Percentiles rank a stretch among this genome's conserved stretches.
Evolutionary conservation across 2,329 filamentous ascomycete genomes (phyloP).

Genomic region (Shiraia bambusicola): DNA sequence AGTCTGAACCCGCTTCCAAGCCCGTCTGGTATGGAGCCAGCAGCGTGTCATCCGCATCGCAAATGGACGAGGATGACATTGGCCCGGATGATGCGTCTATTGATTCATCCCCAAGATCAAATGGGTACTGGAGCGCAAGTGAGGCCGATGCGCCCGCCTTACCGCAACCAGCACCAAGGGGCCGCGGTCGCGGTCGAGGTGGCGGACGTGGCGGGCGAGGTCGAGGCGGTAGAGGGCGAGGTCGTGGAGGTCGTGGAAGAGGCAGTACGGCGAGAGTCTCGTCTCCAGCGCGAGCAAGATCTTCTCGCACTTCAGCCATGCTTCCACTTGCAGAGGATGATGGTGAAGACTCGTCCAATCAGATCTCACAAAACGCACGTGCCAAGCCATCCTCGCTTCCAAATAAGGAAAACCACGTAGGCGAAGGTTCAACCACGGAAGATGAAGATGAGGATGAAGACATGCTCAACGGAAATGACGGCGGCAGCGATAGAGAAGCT

Average conservation of each 20-base stretch:
- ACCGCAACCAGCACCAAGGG: constrained; percentile 22
- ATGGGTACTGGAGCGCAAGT: constrained; percentile 15
- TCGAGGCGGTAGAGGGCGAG: constrained; percentile 28
- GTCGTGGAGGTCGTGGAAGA: constrained; percentile 33
- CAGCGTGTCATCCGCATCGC: too few species aligned
- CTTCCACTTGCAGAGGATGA: constrained; percentile 39
- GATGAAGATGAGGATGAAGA: constrained; percentile 18
- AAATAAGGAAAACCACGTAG: constrained; percentile 19
- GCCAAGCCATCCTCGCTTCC: constrained; percentile 32
- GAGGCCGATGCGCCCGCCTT: constrained; percentile 22
- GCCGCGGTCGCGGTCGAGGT: constrained; percentile 32
- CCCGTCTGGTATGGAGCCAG: constrained; percentile 5
- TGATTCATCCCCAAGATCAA: too few species aligned
- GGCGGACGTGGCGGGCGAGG: constrained; percentile 33
- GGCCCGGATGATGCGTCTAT: too few species aligned
- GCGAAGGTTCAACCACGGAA: constrained; percentile 20
- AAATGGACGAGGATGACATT: too few species aligned
- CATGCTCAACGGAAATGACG: constrained; percentile 18
- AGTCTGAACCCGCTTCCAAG: constrained; percentile 18
- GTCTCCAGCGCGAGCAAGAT: constrained; percentile 34
- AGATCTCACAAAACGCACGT: constrained; percentile 29
- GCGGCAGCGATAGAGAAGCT: constrained; percentile 15
- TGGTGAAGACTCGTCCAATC: constrained; percentile 36
- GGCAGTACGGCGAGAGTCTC: constrained; percentile 21
- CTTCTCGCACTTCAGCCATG: constrained; percentile 35